These are phyloP conservation scores for Aspergillus brunneoviolaceus DNA, from an alignment of 2,329 filamentous ascomycete genomes.

Conservation along the genomic window DNA sequence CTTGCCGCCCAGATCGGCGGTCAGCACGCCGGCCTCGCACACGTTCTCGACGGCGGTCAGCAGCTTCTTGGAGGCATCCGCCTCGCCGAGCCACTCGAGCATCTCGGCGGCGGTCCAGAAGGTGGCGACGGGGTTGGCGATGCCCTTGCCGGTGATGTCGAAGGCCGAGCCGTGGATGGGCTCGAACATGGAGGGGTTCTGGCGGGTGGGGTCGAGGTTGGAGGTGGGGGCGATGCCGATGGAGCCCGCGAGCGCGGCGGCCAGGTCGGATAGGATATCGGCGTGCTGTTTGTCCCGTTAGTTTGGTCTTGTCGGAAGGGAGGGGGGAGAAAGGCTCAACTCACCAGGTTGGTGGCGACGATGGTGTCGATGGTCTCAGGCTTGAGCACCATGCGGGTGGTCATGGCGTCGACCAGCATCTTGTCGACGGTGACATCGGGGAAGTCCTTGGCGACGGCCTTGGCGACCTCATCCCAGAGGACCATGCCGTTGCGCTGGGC, in stretches of 20 bases:
- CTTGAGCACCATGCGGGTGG: slow-evolving; percentile 62
- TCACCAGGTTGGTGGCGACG: slow-evolving; percentile 59
- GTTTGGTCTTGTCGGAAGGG: not conserved
- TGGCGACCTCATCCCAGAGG: slow-evolving; percentile 64
- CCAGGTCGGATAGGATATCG: slow-evolving; percentile 69
- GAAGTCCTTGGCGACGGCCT: slow-evolving; percentile 56
- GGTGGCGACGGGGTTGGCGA: slow-evolving; percentile 62
- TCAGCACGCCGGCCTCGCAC: slow-evolving; percentile 55
- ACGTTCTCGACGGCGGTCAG: slow-evolving; percentile 63
- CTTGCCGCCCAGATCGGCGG: slow-evolving; percentile 60
- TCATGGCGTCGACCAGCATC: slow-evolving; percentile 69
- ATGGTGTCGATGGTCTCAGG: slow-evolving; percentile 62
- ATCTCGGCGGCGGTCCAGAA: slow-evolving; percentile 72
- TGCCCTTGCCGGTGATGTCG: slow-evolving; percentile 63
- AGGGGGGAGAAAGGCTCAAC: not conserved
- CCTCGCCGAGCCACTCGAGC: slow-evolving; percentile 62
- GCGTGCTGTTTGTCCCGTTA: slow-evolving; percentile 42
- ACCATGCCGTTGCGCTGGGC: slow-evolving; percentile 67
- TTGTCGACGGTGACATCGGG: slow-evolving; percentile 62
- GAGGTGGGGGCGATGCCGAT: slow-evolving; percentile 72
- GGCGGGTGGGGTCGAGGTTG: slow-evolving; percentile 64
- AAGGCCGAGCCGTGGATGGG: slow-evolving; percentile 64
- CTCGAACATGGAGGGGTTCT: slow-evolving; percentile 63
- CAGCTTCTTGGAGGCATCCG: slow-evolving; percentile 56
- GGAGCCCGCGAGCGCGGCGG: slow-evolving; percentile 66